A percentile compares a stretch with the other conserved stretches of the same genome.
These are phyloP conservation scores for Yarrowia sp. DNA, from an alignment of 805 yeast genomes.

Conservation along the genomic window DNA sequence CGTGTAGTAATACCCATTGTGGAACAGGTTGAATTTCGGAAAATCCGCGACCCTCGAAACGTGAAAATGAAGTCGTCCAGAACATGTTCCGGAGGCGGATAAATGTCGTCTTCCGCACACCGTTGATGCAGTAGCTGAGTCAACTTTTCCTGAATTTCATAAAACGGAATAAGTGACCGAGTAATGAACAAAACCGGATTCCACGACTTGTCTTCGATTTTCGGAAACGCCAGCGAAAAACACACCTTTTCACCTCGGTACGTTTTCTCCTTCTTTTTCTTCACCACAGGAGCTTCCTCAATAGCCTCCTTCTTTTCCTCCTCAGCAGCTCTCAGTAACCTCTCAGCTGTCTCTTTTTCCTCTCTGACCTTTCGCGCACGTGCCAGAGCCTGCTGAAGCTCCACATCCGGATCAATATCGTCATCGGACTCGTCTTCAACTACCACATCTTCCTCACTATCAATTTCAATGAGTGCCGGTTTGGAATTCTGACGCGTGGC, in stretches of 20 bases:
- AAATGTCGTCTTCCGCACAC: not conserved
- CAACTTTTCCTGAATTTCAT: conserved; percentile 1
- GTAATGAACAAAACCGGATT: not conserved
- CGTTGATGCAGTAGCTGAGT: not conserved
- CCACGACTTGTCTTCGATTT: not conserved
- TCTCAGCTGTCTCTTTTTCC: not conserved
- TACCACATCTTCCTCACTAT: not conserved
- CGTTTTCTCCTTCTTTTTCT: not conserved
- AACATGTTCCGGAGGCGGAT: not conserved
- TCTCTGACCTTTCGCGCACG: not conserved
- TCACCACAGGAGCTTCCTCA: not conserved
- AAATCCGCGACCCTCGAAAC: not conserved
- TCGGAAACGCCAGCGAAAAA: not conserved
- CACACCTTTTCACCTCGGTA: conserved; percentile 7
- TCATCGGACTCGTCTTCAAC: not conserved
- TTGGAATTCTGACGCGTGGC: not conserved
- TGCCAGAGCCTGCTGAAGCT: not conserved
- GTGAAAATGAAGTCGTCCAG: not conserved
- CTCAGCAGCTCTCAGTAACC: not conserved
- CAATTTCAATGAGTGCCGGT: not conserved
- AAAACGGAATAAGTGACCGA: not conserved
- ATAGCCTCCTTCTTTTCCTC: not conserved
- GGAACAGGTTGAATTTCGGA: not conserved
- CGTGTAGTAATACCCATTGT: not conserved
- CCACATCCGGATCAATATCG: not conserved